A percentile compares a stretch with the other conserved stretches of the same genome.
These are phyloP conservation scores for Cordyceps cateniannulata DNA, from an alignment of 2,329 filamentous ascomycete species.

Conservation along the genomic window DNA sequence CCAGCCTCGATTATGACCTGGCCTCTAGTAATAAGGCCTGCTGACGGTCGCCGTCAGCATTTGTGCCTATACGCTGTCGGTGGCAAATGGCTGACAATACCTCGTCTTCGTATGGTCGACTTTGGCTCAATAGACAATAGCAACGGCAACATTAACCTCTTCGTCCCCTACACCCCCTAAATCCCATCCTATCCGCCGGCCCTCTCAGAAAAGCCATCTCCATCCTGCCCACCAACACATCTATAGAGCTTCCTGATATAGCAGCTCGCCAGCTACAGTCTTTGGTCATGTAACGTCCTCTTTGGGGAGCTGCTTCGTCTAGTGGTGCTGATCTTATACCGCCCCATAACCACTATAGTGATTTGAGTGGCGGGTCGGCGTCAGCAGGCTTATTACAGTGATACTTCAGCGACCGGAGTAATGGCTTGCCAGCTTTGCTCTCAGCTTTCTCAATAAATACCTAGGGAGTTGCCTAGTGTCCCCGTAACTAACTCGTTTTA, in stretches of 20 bases:
- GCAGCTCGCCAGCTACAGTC: neutral
- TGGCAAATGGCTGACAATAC: neutral
- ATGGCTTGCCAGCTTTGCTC: too few relatives aligned
- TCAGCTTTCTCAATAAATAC: too few relatives aligned
- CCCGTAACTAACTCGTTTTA: too few relatives aligned
- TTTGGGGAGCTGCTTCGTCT: neutral
- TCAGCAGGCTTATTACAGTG: neutral
- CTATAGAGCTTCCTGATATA: conserved; percentile 1
- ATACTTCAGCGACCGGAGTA: neutral
- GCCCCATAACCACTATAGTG: neutral
- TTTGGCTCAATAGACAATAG: neutral
- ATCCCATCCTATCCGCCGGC: neutral
- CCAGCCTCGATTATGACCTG: conserved; percentile 4
- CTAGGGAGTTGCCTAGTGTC: too few relatives aligned
- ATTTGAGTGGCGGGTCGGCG: neutral
- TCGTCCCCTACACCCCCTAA: neutral
- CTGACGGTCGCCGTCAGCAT: conserved; percentile 3
- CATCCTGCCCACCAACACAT: neutral
- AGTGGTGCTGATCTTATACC: conserved; percentile 3
- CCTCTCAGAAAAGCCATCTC: neutral
- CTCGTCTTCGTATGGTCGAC: neutral
- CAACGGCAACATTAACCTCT: neutral
- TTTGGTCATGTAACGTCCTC: neutral
- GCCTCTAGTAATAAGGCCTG: neutral
- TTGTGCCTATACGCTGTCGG: neutral